Conservation (phyloP, 257 asterid genomes). For the Ocimum tenuiflorum region DNA sequence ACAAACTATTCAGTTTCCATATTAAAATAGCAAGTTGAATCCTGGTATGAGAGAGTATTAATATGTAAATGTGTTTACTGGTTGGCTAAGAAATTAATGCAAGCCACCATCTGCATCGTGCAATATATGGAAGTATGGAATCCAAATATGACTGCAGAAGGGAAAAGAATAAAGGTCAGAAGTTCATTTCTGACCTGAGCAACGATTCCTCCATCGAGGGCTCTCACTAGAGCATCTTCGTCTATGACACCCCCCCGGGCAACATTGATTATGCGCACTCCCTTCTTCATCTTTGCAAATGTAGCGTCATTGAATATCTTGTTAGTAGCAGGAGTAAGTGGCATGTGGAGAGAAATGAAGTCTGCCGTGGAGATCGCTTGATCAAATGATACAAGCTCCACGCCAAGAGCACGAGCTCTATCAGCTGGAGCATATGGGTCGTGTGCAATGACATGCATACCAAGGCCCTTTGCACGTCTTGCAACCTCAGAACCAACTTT, state of each 20-base stretch:
- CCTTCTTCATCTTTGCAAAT: constrained; percentile 82
- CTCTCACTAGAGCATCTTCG: constrained; percentile 89
- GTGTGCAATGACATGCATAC: constrained; percentile 87
- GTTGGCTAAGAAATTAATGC: background rate
- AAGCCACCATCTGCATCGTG: background rate
- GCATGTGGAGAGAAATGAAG: constrained; percentile 94
- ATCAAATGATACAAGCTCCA: constrained; percentile 79
- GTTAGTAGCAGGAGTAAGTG: constrained; percentile 78
- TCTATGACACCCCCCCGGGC: constrained; percentile 98
- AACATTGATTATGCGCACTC: constrained; percentile 66
- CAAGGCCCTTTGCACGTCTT: constrained; percentile 93
- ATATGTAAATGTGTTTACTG: background rate
- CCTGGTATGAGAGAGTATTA: background rate
- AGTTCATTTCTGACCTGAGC: constrained; percentile 59
- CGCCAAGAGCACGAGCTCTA: constrained; percentile 89
- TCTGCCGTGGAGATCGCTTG: constrained; percentile 75
- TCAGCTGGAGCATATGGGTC: constrained; percentile 99
- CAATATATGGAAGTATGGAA: background rate
- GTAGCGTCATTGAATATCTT: constrained; percentile 82
- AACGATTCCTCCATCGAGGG: constrained; percentile 75
- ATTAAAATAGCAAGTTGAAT: background rate
- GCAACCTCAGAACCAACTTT: constrained; percentile 74
- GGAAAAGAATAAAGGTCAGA: background rate
- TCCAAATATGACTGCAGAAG: background rate
- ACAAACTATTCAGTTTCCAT: constrained; percentile 11